Percentiles rank a stretch among this genome's conserved stretches.
These are phyloP conservation scores for Fusarium dimerum DNA, from an alignment of 2,329 filamentous ascomycete genomes.

Conservation along the genomic window DNA sequence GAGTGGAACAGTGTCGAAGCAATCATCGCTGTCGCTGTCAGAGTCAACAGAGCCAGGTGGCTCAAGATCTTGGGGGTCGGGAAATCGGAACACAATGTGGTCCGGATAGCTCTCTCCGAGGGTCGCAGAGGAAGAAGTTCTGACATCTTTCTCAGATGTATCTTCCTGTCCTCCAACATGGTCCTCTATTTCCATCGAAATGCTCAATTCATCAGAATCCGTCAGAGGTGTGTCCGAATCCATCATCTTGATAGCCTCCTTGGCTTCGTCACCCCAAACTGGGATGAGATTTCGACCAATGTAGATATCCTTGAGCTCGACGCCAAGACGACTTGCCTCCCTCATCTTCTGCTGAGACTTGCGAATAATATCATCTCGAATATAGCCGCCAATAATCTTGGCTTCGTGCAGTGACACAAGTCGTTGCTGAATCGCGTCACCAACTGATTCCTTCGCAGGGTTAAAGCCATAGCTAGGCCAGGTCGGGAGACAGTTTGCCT, in stretches of 20 bases:
- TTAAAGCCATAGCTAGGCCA: slow-evolving; percentile 32
- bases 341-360: slow-evolving; percentile 30
- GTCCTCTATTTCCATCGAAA: too few species aligned
- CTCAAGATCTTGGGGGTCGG: neutral
- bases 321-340: slow-evolving; percentile 23
- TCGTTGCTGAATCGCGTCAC: slow-evolving; percentile 27
- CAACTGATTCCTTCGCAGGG: slow-evolving; percentile 22
- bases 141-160: neutral
- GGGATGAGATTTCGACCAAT: slow-evolving; percentile 33
- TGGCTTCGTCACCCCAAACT: slow-evolving; percentile 23
- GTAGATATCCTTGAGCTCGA: slow-evolving; percentile 21
- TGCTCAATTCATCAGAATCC: neutral
- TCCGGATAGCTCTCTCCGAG: too few species aligned
- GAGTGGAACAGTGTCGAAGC: slow-evolving; percentile 14
- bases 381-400: slow-evolving; percentile 14
- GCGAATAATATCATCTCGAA: slow-evolving; percentile 22
- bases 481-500: slow-evolving; percentile 31
- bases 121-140: neutral
- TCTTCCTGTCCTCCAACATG: neutral
- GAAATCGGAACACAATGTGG: neutral
- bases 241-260: slow-evolving; percentile 1
- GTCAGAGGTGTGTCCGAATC: neutral
- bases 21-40: slow-evolving; percentile 2
- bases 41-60: slow-evolving; percentile 2
- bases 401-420: slow-evolving; percentile 20